These are phyloP conservation scores for Fusarium verticillioides DNA, from an alignment of 2,329 filamentous ascomycete genomes.

Conservation along the genomic window DNA sequence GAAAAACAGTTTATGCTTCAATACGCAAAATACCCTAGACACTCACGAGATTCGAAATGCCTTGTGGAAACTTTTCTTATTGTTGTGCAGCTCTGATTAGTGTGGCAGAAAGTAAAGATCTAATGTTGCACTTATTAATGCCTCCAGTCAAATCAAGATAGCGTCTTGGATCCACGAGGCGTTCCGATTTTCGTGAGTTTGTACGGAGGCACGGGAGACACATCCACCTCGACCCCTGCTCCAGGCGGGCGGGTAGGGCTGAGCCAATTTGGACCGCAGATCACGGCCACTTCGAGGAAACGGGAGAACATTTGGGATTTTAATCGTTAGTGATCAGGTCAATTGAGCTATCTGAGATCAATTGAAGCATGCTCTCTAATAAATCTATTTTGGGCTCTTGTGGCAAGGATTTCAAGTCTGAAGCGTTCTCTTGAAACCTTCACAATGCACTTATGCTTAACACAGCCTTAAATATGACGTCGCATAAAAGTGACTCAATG, in stretches of 20 bases:
- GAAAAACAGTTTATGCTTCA: no score
- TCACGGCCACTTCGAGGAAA: neutral
- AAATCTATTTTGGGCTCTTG: no score
- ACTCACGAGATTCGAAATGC: no score
- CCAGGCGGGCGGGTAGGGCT: neutral
- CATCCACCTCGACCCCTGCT: neutral
- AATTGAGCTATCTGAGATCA: no score
- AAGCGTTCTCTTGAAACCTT: neutral
- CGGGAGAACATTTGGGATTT: neutral
- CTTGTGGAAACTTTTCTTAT: no score
- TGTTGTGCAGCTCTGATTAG: no score
- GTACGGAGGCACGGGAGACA: neutral
- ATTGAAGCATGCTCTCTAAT: neutral
- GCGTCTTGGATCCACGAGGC: fast-evolving
- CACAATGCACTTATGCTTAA: neutral
- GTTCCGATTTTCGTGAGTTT: neutral
- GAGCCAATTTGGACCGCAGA: neutral
- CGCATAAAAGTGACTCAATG: neutral
- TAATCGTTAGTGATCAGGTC: fast-evolving
- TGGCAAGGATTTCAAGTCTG: neutral
- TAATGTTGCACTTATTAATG: neutral
- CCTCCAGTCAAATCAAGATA: neutral
- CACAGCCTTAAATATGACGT: neutral
- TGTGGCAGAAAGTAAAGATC: neutral
- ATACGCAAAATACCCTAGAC: no score